Base-by-base conservation (phyloP, 2,329 filamentous ascomycete species). In the Monosporascus sp. region DNA sequence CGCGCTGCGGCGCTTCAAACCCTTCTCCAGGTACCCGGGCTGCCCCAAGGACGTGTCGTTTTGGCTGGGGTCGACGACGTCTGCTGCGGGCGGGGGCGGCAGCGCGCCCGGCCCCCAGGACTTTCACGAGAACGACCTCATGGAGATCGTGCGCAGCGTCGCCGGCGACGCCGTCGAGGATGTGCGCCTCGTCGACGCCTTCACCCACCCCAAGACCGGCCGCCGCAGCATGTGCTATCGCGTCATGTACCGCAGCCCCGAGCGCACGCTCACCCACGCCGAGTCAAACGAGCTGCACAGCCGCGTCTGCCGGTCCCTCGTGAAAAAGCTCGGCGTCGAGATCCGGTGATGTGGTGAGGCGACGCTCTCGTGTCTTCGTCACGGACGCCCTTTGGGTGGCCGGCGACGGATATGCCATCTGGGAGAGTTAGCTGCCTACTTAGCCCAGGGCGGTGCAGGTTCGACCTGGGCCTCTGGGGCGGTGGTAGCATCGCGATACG, bases 61-160 rank as follows among this genome's bases (percentile, higher is more conserved):
- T 72, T 99, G 94, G 94, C 74, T 97, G 52, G 75, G 70, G 19
- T 68, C 40, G 22, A 35, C 31, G 11, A 35, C 75, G 20, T 64
- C 71, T 5, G 71, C 76, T 2, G 71, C 75, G 22, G 78, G 72
- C 3, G 78, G 74, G 14, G 79, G 78, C 27, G 77, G 73, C 51
- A 65, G 60, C 5, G 66, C 60, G 44, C 71, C 64, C 54, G 76
- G 70, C 63, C 70, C 61, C 54, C 66, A 71, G 27, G 73, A 75
- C 62, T 91, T 96, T 67, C 93, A 97, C 70, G 92, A 95, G 69
- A 97, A 97, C 72, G 94, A 99, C 70, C 78, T 97, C 50, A 97
- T 97, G 93, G 94, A 97, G 72, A 81, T 97, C 53, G 89, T 97
- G 19, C 85, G 94, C 60, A 86, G 86, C 61, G 79, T 93, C 47